Conservation (phyloP, 2,329 filamentous ascomycete genomes). For the Colletotrichum gigasporum region DNA sequence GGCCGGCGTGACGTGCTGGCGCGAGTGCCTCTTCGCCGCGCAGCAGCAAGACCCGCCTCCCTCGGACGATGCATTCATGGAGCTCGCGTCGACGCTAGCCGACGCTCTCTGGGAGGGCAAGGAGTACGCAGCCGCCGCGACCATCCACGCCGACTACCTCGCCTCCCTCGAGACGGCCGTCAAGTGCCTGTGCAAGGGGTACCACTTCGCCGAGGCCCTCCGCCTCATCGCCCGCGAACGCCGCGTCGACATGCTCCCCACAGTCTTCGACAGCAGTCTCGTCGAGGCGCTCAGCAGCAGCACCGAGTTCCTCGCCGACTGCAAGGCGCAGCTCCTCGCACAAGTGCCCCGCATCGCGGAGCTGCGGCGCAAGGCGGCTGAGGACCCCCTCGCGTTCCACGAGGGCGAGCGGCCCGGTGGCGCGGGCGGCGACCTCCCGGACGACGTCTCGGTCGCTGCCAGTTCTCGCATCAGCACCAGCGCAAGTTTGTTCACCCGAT, state of each 20-base stretch:
- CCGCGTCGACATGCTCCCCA: constrained; percentile 69
- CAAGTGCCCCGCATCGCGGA: constrained; percentile 89
- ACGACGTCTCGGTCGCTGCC: constrained; percentile 91
- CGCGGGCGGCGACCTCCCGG: constrained; percentile 76
- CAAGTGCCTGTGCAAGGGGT: constrained; percentile 85
- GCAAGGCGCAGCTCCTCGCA: constrained; percentile 82
- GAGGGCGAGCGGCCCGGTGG: constrained; percentile 75
- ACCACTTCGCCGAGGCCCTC: constrained; percentile 88
- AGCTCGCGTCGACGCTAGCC: constrained; percentile 78
- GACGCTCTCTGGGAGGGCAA: constrained; percentile 85
- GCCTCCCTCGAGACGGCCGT: constrained; percentile 75
- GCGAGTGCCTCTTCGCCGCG: constrained; percentile 86
- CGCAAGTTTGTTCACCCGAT: constrained; percentile 91
- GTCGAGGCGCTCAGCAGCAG: constrained; percentile 82
- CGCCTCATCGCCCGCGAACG: constrained; percentile 74
- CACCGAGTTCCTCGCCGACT: constrained; percentile 93
- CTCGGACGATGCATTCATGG: constrained; percentile 65
- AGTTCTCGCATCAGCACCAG: constrained; percentile 81
- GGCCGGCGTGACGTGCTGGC: constrained; percentile 82
- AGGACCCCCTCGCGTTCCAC: constrained; percentile 90
- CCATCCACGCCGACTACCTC: constrained; percentile 84
- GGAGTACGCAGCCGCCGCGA: constrained; percentile 82
- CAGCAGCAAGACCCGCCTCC: constrained; percentile 71
- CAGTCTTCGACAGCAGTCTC: constrained; percentile 80
- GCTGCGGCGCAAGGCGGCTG: constrained; percentile 80